Evolutionary conservation across 495 filamentous ascomycete species (phyloP).

Genomic region (Lasiosphaeria ovina): DNA sequence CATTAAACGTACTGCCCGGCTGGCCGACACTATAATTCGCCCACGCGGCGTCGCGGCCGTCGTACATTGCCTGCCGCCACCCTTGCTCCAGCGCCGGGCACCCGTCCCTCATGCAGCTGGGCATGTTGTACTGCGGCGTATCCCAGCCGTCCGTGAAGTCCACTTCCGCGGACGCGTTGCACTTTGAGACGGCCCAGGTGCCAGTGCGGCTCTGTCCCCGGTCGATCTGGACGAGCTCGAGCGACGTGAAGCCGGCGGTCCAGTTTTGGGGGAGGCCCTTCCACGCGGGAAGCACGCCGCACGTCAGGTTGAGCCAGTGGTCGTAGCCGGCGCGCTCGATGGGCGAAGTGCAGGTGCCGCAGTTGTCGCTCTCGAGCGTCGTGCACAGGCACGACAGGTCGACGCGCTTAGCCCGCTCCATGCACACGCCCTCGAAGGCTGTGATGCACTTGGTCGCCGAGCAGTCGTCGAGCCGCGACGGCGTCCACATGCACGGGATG

Average conservation of each 20-base stretch:
- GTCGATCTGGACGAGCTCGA: slow-evolving; percentile 1
- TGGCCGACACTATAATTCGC: background rate
- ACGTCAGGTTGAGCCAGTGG: slow-evolving; percentile 9
- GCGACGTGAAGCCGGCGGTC: background rate
- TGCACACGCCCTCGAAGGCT: slow-evolving; percentile 6
- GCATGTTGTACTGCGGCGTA: slow-evolving; percentile 1
- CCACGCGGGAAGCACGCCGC: slow-evolving; percentile 1
- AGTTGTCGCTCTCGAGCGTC: background rate
- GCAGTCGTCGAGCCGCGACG: slow-evolving; percentile 1
- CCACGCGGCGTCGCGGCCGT: background rate
- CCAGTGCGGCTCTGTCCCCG: background rate
- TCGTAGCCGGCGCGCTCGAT: background rate
- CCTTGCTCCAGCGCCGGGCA: background rate
- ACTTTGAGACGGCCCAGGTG: background rate
- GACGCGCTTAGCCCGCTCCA: background rate
- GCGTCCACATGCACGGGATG: background rate
- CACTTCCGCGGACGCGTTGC: background rate
- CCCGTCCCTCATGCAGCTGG: background rate
- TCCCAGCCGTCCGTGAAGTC: background rate
- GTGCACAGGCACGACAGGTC: slow-evolving; percentile 2
- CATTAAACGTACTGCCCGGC: background rate
- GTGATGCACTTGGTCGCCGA: slow-evolving; percentile 1
- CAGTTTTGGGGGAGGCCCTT: slow-evolving; percentile 2
- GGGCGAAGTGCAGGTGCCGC: background rate
- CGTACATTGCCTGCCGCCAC: background rate